Conservation (phyloP, 2,329 filamentous ascomycete species). For the Hymenoscyphus linearis region DNA sequence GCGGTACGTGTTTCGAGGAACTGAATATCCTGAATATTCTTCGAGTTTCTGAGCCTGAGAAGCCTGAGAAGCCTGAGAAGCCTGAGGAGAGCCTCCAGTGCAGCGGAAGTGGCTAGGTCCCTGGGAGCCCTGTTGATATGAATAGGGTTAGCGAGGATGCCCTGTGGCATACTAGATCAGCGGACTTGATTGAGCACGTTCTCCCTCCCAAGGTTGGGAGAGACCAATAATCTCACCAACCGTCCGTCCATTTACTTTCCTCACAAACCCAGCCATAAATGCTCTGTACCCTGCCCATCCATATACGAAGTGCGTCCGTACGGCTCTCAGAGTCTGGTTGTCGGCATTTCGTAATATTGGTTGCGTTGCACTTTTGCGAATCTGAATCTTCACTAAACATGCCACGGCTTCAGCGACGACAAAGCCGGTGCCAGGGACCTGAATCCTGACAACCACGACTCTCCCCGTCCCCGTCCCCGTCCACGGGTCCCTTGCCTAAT, state of each 20-base stretch:
- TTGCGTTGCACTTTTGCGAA: neutral
- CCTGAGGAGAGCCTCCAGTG: constrained; percentile 7
- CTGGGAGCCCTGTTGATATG: neutral
- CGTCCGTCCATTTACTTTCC: neutral
- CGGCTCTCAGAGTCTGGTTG: neutral
- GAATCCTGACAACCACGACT: neutral
- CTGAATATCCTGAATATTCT: too few species aligned
- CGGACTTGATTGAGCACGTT: neutral
- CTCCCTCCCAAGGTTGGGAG: neutral
- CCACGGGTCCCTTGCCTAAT: neutral
- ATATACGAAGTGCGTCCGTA: too few species aligned
- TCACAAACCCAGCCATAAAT: neutral
- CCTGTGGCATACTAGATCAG: neutral
- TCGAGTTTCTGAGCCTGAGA: too few species aligned
- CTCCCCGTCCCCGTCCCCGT: neutral
- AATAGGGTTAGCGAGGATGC: neutral
- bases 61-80: too few species aligned
- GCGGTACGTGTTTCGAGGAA: neutral
- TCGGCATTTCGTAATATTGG: neutral
- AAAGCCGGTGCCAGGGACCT: constrained; percentile 9
- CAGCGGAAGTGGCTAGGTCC: too few species aligned
- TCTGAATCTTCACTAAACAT: neutral
- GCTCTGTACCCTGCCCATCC: neutral
- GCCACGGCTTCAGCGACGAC: constrained; percentile 13
- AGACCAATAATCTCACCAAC: neutral